phyloP scores from a whole-genome alignment of 192 early-diverging fungal genomes.

The Coemansia furcata region DNA sequence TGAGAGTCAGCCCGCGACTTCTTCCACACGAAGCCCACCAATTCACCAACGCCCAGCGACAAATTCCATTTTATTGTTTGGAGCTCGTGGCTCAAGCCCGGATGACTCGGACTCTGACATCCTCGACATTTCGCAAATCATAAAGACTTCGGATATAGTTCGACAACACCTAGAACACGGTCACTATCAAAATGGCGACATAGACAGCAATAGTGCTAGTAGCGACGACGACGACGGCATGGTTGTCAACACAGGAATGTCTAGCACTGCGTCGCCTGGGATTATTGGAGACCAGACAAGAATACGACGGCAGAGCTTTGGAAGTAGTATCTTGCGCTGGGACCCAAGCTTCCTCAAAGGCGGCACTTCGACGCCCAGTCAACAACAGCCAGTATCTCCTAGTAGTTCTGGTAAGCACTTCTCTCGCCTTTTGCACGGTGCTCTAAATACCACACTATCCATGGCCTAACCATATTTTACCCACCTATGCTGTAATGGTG shows the following conservation, averaged over 20 bases:
- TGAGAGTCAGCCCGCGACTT: neutral
- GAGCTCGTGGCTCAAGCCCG: neutral
- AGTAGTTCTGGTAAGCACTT: neutral
- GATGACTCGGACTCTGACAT: conserved; percentile 17
- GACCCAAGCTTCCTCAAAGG: conserved; percentile 13
- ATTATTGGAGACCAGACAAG: neutral
- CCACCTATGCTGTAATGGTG: neutral
- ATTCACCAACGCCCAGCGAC: neutral
- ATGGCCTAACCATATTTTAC: neutral
- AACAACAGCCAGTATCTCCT: neutral
- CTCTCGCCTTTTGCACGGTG: neutral
- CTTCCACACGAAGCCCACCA: neutral
- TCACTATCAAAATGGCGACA: neutral
- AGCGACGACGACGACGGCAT: neutral
- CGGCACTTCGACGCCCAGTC: neutral
- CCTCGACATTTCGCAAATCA: conserved; percentile 18
- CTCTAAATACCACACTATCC: neutral
- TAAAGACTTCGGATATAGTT: conserved; percentile 14
- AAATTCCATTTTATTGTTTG: neutral
- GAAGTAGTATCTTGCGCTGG: conserved; percentile 2
- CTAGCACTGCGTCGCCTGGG: neutral
- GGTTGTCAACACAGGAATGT: neutral
- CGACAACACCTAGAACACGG: neutral
- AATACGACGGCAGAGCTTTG: neutral
- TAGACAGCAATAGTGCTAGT: neutral